Conservation (phyloP, 202 grass and related monocot species). For the Eragrostis tef region DNA sequence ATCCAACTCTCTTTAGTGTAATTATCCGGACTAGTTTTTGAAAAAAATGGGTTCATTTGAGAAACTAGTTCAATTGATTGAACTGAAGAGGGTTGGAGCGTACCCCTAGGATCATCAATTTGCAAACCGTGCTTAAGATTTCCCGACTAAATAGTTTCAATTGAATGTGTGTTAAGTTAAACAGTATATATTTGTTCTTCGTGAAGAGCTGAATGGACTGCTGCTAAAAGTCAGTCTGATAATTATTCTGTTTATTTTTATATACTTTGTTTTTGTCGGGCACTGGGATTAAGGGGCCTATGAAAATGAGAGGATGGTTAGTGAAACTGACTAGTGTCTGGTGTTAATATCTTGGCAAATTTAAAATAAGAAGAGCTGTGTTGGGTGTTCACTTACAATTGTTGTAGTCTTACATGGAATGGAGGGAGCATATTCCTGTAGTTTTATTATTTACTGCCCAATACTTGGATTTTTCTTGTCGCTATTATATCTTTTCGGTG, state of each 20-base stretch:
- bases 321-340: background rate
- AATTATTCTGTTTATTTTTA: background rate
- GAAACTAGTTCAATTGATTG: background rate
- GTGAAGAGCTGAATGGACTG: background rate
- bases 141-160: background rate
- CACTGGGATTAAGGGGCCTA: background rate
- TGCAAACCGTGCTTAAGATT: background rate
- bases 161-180: background rate
- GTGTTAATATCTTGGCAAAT: background rate
- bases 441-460: conserved; percentile 6
- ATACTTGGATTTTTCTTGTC: background rate
- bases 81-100: background rate
- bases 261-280: background rate
- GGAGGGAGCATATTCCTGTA: background rate
- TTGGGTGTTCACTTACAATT: background rate
- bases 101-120: background rate
- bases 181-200: background rate
- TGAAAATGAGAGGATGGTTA: background rate
- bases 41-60: background rate
- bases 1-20: background rate
- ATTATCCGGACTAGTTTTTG: background rate
- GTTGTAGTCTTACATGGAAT: conserved; percentile 9
- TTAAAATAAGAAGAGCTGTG: background rate
- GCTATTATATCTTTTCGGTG: background rate
- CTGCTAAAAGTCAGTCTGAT: background rate